A percentile compares a stretch with the other conserved stretches of the same genome.
Evolutionary conservation across 176 grass and related monocot species (phyloP).

Genomic region (Rhynchospora tenuis): DNA sequence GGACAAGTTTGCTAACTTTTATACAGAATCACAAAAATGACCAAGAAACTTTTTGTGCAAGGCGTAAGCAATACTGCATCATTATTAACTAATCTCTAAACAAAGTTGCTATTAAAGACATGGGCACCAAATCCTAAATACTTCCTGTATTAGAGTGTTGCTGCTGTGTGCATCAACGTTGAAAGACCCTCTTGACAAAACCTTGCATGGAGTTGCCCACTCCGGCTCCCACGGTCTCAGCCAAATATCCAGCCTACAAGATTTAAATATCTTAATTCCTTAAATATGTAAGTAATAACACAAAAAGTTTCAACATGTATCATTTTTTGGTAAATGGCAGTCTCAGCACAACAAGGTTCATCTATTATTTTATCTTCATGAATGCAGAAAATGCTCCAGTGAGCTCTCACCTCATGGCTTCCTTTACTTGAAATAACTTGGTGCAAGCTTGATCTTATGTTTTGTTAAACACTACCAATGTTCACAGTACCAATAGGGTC

Average conservation of each 20-base stretch:
- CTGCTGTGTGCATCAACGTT: conserved; percentile 28
- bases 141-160: neutral
- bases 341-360: neutral
- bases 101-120: neutral
- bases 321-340: neutral
- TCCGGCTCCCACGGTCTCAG: conserved; percentile 71
- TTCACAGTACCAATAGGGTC: neutral
- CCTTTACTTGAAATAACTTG: neutral
- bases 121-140: neutral
- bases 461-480: neutral
- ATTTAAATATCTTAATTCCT: neutral
- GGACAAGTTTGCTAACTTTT: conserved; percentile 36
- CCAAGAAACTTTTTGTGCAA: neutral
- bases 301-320: neutral
- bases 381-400: neutral
- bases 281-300: neutral
- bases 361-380: neutral
- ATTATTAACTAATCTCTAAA: conserved; percentile 5
- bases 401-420: neutral
- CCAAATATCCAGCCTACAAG: conserved; percentile 59
- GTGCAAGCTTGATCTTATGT: neutral
- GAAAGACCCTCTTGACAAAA: conserved; percentile 57
- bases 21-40: neutral
- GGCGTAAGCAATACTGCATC: neutral
- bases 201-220: conserved; percentile 65